phyloP scores from a whole-genome alignment of 805 yeast genomes.

The baker's yeast (Saccharomyces cerevisiae) region DNA sequence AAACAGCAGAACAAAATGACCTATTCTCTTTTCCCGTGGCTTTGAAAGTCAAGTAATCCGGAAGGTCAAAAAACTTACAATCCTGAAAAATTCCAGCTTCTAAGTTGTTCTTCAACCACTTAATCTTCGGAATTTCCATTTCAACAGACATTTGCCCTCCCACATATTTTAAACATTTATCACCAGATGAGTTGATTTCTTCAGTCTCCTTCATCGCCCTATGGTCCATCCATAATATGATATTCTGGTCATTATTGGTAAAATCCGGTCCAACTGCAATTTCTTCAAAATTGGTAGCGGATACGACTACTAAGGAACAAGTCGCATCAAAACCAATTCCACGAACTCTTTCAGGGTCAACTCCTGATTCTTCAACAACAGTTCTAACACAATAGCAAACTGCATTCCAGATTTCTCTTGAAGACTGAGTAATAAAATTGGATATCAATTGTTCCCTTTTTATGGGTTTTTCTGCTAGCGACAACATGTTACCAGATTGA shows the following conservation, averaged over 20 bases:
- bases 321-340: slow-evolving; percentile 98
- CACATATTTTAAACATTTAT: slow-evolving; percentile 76
- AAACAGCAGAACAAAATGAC: slow-evolving; percentile 82
- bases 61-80: slow-evolving; percentile 82
- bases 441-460: slow-evolving; percentile 68
- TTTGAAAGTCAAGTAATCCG: slow-evolving; percentile 84
- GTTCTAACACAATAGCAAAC: slow-evolving; percentile 75
- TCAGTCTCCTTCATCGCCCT: slow-evolving; percentile 79
- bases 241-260: slow-evolving; percentile 60
- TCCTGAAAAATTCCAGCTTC: slow-evolving; percentile 48
- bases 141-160: slow-evolving; percentile 98
- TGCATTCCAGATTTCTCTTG: slow-evolving; percentile 85
- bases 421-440: slow-evolving; percentile 73
- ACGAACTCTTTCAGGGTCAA: slow-evolving; percentile 56
- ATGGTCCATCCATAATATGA: slow-evolving; percentile 97
- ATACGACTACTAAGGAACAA: slow-evolving; percentile 81
- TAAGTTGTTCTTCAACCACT: slow-evolving; percentile 86
- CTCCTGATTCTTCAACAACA: slow-evolving; percentile 64
- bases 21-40: slow-evolving; percentile 86
- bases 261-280: slow-evolving; percentile 92
- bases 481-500: slow-evolving; percentile 69
- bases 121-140: slow-evolving; percentile 95
- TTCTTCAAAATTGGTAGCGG: slow-evolving; percentile 57
- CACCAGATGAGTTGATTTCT: slow-evolving; percentile 71
- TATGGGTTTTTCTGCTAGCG: slow-evolving; percentile 71